Evolutionary conservation across 331 rosid species (phyloP).

Genomic region (Acacia concinna): DNA sequence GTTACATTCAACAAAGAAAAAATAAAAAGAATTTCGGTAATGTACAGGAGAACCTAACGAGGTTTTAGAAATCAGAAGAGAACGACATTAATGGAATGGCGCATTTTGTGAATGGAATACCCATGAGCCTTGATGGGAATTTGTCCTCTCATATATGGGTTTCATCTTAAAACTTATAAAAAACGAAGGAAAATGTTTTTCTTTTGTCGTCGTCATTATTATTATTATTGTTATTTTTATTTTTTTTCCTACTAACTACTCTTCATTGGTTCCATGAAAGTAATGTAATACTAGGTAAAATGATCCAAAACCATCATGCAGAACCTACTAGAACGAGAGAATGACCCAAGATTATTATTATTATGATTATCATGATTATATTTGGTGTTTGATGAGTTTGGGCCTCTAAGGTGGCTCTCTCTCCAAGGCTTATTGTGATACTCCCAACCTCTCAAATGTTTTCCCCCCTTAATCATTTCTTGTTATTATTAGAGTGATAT

Average conservation of each 20-base stretch:
- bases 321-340: too few relatives aligned
- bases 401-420: too few relatives aligned
- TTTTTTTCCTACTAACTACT: not conserved
- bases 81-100: not conserved
- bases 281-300: too few relatives aligned
- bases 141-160: not conserved
- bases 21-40: constrained; percentile 49
- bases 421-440: too few relatives aligned
- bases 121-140: not conserved
- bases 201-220: not conserved
- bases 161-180: not conserved
- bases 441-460: too few relatives aligned
- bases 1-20: constrained; percentile 12
- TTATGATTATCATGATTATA: too few relatives aligned
- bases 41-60: constrained; percentile 48
- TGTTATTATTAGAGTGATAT: too few relatives aligned
- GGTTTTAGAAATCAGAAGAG: not conserved
- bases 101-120: not conserved
- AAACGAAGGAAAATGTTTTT: not conserved
- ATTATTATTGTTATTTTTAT: not conserved
- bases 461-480: too few relatives aligned
- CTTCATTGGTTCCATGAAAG: not conserved
- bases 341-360: too few relatives aligned
- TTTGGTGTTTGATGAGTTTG: too few relatives aligned
- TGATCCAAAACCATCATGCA: not conserved